Conservation (phyloP, 106 monocot species). For the Dendrobium huoshanense region DNA sequence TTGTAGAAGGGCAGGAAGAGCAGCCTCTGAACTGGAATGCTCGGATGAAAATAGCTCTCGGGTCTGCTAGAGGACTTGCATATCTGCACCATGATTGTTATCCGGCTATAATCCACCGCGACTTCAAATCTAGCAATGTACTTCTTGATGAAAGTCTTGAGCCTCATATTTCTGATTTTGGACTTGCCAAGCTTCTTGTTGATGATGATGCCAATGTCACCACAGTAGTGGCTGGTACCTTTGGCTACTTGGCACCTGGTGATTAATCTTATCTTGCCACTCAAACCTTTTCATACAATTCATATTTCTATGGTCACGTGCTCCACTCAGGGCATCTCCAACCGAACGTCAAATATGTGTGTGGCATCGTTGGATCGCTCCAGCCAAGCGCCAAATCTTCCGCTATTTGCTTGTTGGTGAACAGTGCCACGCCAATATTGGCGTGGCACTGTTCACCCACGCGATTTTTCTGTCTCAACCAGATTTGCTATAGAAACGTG, state of each 20-base stretch:
- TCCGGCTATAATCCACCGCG: constrained; percentile 68
- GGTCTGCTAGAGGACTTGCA: constrained; percentile 80
- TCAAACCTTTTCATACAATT: background rate
- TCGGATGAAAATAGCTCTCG: constrained; percentile 85
- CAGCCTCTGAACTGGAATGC: constrained; percentile 96
- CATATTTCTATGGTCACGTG: background rate
- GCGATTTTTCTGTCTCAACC: no score
- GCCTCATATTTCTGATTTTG: constrained; percentile 90
- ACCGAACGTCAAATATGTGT: no score
- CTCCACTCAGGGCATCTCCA: no score
- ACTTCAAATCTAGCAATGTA: constrained; percentile 92
- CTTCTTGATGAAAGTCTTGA: constrained; percentile 87
- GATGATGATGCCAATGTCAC: constrained; percentile 71
- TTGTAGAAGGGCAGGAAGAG: constrained; percentile 62
- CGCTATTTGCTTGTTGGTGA: no score
- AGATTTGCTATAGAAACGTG: no score
- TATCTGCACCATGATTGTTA: constrained; percentile 95
- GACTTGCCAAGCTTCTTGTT: constrained; percentile 84
- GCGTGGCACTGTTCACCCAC: no score
- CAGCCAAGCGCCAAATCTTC: no score
- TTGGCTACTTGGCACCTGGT: constrained; percentile 90
- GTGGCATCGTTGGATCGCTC: no score
- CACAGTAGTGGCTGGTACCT: constrained; percentile 92
- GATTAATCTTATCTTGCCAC: background rate
- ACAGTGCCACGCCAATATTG: no score